Evolutionary conservation across 129 eudicot species (phyloP), one percentile per base, ranked within the genome.

Genomic region (Scalesia atractyloides): DNA sequence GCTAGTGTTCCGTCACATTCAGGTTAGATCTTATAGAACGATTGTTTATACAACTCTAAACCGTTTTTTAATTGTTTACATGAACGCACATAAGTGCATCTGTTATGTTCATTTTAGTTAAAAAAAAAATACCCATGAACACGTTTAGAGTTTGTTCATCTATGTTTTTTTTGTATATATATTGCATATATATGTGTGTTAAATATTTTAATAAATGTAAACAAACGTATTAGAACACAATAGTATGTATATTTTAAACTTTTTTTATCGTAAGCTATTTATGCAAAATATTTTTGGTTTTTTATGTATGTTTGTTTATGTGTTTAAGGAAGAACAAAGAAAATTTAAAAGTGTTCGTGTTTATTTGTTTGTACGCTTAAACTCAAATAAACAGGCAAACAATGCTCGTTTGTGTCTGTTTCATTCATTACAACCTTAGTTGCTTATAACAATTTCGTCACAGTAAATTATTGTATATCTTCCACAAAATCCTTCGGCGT

Each of bases 21-120:
- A 77, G 76, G 76, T 77, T 43, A 62, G 59, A 62, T 52, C 18
- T 47, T 44, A 6, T 24, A n/a, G 18, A 24, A 41, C 63, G 12
- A 58, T 0, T 24, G 9, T 7, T 0, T 8, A 18, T 52, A 9
- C 1, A 4, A 3, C 11, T 52, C 12, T 7, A 52, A 52, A 41
- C 10, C 10, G 10, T 41, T 41, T 41, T 7, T 41, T 41, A 57
- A 18, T 3, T 3, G 10, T 57, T n/a, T n/a, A n/a, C n/a, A n/a
- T n/a, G n/a, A n/a, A n/a, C n/a, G 20, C 9, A 16, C 6, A 54
- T 54, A 18, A 19, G 20, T 1, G 20, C 19, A 1, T 24, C 0
- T 18, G 0, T 18, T 54, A 8, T 18, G 26, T 54, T 54, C 9
- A 4, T 24, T 8, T 54, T 1, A 54, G 33, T 54, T 18, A 8